Base-by-base conservation (phyloP, 306 rosid genomes). In the Geum urbanum region DNA sequence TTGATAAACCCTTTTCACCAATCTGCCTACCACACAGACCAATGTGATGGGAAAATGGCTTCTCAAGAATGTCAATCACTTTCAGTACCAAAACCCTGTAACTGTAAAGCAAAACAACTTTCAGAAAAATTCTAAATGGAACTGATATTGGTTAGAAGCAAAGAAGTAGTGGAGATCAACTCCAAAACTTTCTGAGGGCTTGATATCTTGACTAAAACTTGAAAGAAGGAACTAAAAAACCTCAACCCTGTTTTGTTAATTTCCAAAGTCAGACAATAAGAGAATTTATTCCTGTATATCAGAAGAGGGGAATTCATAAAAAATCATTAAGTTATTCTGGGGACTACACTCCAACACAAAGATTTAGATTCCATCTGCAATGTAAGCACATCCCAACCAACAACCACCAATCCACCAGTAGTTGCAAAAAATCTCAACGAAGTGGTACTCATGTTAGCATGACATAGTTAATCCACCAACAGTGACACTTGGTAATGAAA, bases 11-110 rank as follows among this genome's bases (percentile, higher is more conserved):
- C 49, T 40, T 62, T 62, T 62, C 49, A 37, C 16, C 65, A 10
- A 35, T 37, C 65, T 35, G 65, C 65, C 65, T 59, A 59, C 45
- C 65, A 59, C 65, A 59, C 7, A 59, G 65, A 59, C 65, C 65
- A 59, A 18, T 6, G 12, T 13, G 5, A 57, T 12, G 41, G 7
- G 7, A 57, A 16, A 40, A 39, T 62, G 67, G 8, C 41, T 40
- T n/a, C 14, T 7, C 48, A 40, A 16, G 49, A 14, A 62, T 16
- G 48, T 13, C 32, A 27, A 40, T 62, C 66, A 62, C 49, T 39
- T 14, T 62, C 66, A 62, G 8, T 5, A n/a, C 67, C 49, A 40
- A 61, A 27, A 59, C 65, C 35, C 20, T 59, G 22, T 59, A 59
- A 59, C n/a, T 59, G 65, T 40, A 40, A 62, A 62, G 47, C 47